Evolutionary conservation across 108 stramenopile genomes (phyloP).

Genomic region (Schizochytrium sp.): DNA sequence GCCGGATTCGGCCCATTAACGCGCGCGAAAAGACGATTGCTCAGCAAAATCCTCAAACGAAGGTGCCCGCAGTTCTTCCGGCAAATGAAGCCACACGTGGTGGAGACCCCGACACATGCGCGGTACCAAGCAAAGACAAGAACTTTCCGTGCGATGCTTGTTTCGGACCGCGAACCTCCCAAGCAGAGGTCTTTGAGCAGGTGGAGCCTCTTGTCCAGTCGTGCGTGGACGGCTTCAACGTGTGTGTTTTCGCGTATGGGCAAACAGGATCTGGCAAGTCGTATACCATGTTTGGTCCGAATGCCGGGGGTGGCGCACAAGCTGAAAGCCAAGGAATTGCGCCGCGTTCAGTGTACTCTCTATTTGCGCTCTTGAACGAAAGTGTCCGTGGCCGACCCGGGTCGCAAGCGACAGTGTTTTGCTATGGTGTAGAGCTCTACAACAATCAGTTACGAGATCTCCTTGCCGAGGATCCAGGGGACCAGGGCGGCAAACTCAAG

Average conservation of each 20-base stretch:
- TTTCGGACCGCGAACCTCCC: constrained; percentile 26
- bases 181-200: constrained; percentile 51
- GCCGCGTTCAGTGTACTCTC: constrained; percentile 34
- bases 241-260: constrained; percentile 58
- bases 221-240: constrained; percentile 53
- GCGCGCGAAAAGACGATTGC: not conserved
- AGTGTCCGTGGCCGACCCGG: not conserved
- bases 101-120: not conserved
- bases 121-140: not conserved
- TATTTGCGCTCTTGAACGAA: constrained; percentile 18
- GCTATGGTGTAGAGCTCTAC: constrained; percentile 51
- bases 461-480: constrained; percentile 6
- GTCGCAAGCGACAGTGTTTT: constrained; percentile 18
- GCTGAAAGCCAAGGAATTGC: constrained; percentile 36
- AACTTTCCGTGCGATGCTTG: constrained; percentile 44
- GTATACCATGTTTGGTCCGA: constrained; percentile 45
- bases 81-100: not conserved
- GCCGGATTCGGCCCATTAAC: not conserved
- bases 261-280: constrained; percentile 57
- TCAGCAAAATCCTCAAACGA: not conserved
- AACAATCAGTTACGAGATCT: constrained; percentile 52
- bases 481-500: constrained; percentile 38
- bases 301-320: not conserved
- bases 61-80: not conserved
- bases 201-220: constrained; percentile 41